Evolutionary conservation across 2,329 filamentous ascomycete species (phyloP), one percentile per base, ranked within the genome.

Genomic region (Chaetomiaceae sp.): DNA sequence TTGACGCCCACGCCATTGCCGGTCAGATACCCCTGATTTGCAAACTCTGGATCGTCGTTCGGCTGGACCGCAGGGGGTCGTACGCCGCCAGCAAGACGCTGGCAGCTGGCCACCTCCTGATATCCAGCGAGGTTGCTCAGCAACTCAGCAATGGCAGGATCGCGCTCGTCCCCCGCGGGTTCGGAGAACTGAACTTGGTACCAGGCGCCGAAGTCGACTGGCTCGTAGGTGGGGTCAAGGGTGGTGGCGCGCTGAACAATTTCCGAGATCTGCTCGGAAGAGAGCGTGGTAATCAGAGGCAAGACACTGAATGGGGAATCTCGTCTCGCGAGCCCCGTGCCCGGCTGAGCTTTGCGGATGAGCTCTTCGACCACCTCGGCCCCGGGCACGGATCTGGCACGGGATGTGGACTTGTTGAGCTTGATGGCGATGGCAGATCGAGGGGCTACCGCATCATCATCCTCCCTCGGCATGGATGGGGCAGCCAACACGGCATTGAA

Each of bases 1-100:
- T 57, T 38, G 41, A 57, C 55, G 8, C 55, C 55, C 6, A 14
- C 30, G n/a, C n/a, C n/a, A 2, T 34, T 37, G 11, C 20, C 37
- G 5, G 20, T 38, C 13, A 57, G 38, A 23, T 57, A 55, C 1
- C 44, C 48, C 36, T 57, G 55, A 1, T n/a, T 10, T 5, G 30
- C 1, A 16, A 41, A 42, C 23, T n/a, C 10, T 1, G 45, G 44
- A 23, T 53, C 45, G 21, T 48, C 23, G 33, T 38, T 44, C 2
- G 51, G 37, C 16, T 53, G 16, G 1, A 53, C 37, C 1, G 51
- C 32, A 5, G 51, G 51, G 9, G 33, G 21, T 30, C 10, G 25
- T 5, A 20, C n/a, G n/a, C n/a, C n/a, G n/a, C 27, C n/a, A 5
- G 25, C 41, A 18, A 43, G 41, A 9, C 6, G 16, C 27, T 43